Evolutionary conservation across 2,329 filamentous ascomycete species (phyloP).

Genomic region (Botryotinia calthae): DNA sequence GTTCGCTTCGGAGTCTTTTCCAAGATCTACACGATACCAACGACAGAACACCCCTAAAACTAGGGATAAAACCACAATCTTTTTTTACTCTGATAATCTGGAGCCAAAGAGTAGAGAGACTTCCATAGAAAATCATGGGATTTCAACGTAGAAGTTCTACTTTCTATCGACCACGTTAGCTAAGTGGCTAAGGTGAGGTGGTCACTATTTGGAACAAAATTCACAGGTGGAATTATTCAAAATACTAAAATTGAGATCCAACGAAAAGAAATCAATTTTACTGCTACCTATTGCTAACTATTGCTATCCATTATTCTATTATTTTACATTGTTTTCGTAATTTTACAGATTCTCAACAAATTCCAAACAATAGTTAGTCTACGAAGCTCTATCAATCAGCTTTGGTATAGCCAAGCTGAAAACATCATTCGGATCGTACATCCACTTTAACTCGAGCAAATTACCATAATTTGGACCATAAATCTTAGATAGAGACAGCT

Average conservation of each 20-base stretch:
- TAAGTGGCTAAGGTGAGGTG: neutral
- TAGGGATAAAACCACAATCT: neutral
- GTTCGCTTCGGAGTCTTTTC: neutral
- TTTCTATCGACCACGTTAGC: neutral
- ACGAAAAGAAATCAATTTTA: neutral
- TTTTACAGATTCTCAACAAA: too few species aligned
- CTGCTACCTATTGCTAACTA: neutral
- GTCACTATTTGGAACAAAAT: neutral
- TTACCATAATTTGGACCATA: slow-evolving; percentile 36
- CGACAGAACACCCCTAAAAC: neutral
- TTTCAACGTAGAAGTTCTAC: neutral
- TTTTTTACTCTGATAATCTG: neutral
- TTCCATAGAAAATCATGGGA: neutral
- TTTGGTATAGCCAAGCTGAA: slow-evolving; percentile 40
- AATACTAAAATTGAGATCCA: neutral
- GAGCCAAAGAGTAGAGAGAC: neutral
- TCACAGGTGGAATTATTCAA: neutral
- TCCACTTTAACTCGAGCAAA: slow-evolving; percentile 36
- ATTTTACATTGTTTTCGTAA: neutral
- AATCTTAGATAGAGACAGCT: slow-evolving; percentile 33
- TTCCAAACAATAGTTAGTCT: neutral
- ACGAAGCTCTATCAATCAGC: neutral
- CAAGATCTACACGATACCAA: neutral
- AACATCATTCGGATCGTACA: slow-evolving; percentile 41
- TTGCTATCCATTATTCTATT: neutral